These are phyloP conservation scores for Symbiodinium pilosum DNA, from an alignment of 73 alveolate genomes.

Conservation along the genomic window DNA sequence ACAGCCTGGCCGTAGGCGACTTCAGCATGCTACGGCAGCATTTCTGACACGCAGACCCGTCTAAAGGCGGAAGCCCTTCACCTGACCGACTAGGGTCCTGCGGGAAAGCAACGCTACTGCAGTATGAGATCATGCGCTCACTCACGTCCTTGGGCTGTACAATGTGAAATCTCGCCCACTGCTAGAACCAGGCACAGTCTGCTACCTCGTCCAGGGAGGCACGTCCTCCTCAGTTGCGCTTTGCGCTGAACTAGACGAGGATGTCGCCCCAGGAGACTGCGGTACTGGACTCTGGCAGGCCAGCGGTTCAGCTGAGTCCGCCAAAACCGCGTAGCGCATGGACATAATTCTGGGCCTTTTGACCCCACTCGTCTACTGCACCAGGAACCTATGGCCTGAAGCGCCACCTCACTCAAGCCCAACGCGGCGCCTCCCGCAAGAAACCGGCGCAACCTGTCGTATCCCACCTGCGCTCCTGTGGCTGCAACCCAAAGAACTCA, in stretches of 20 bases:
- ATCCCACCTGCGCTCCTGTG: not conserved
- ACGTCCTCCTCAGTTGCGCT: not conserved
- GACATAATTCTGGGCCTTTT: not conserved
- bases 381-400: conserved; percentile 37
- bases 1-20: not conserved
- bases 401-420: not conserved
- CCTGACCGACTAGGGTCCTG: not conserved
- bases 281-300: not conserved
- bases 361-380: not conserved
- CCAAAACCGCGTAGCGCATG: not conserved
- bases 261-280: not conserved
- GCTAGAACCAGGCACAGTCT: not conserved
- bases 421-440: not conserved
- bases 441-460: conserved; percentile 3
- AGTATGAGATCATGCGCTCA: not conserved
- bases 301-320: not conserved
- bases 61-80: not conserved
- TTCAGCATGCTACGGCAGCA: not conserved
- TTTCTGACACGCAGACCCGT: not conserved
- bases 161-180: not conserved
- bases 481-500: not conserved
- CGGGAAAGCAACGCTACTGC: not conserved
- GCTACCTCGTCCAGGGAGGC: not conserved
- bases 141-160: not conserved
- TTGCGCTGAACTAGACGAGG: not conserved